Conservation (phyloP, 31 red algal species). For the Asparagopsis taxiformis region DNA sequence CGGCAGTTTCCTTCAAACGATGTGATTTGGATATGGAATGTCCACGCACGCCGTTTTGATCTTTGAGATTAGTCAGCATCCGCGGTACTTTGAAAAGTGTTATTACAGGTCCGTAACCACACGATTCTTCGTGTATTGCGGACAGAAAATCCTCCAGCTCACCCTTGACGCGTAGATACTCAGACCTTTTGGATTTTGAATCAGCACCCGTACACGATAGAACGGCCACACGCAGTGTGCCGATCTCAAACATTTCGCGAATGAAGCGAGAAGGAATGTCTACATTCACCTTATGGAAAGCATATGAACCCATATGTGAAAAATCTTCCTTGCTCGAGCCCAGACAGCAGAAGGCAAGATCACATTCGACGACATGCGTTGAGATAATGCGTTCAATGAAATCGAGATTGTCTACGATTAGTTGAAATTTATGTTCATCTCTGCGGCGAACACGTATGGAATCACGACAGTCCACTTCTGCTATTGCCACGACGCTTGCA, state of each 20-base stretch:
- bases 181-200: background rate
- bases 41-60: constrained; percentile 10
- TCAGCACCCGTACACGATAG: background rate
- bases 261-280: constrained; percentile 30
- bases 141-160: constrained; percentile 8
- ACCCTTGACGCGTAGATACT: constrained; percentile 10
- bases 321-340: constrained; percentile 12
- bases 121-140: background rate
- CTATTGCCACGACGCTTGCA: constrained; percentile 21
- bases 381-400: constrained; percentile 14
- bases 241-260: constrained; percentile 1
- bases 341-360: constrained; percentile 38
- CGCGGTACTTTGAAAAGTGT: constrained; percentile 32
- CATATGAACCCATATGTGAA: constrained; percentile 12
- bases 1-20: constrained; percentile 22
- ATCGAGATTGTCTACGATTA: constrained; percentile 25
- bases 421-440: constrained; percentile 10
- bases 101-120: constrained; percentile 7
- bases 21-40: constrained; percentile 10
- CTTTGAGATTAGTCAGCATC: constrained; percentile 36
- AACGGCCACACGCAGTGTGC: background rate
- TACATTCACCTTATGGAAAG: constrained; percentile 36
- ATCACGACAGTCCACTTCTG: constrained; percentile 26
- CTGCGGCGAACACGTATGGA: constrained; percentile 1
- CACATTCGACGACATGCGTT: constrained; percentile 2